These are phyloP conservation scores for Hypoxylon sp. DNA, from an alignment of 2,329 filamentous ascomycete species.

Conservation along the genomic window DNA sequence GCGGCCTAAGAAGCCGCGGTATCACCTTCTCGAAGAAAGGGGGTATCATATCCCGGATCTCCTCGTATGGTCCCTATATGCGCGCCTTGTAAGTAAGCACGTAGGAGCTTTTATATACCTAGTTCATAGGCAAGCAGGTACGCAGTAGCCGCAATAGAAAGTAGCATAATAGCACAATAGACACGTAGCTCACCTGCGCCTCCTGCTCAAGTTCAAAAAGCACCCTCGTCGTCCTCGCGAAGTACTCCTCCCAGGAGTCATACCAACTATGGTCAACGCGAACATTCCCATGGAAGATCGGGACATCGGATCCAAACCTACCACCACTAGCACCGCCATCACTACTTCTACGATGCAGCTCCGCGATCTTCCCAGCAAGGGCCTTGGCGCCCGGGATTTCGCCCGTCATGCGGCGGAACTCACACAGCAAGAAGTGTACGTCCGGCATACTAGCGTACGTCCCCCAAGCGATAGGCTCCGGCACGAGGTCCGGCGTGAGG, in stretches of 20 bases:
- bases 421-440: constrained; percentile 42
- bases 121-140: background rate
- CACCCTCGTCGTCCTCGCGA: constrained; percentile 34
- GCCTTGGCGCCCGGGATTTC: constrained; percentile 9
- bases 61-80: constrained; percentile 29
- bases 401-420: constrained; percentile 40
- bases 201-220: constrained; percentile 35
- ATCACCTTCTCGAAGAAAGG: constrained; percentile 52
- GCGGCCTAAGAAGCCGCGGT: constrained; percentile 56
- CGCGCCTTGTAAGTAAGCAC: constrained; percentile 1
- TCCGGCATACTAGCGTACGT: constrained; percentile 28
- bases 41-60: constrained; percentile 19
- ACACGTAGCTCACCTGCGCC: constrained; percentile 19
- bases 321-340: background rate
- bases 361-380: constrained; percentile 27
- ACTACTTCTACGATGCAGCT: constrained; percentile 26
- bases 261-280: constrained; percentile 39
- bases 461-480: constrained; percentile 32
- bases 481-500: constrained; percentile 24
- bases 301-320: constrained; percentile 36
- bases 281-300: constrained; percentile 42
- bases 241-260: constrained; percentile 43
- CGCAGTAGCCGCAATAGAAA: too few species aligned
- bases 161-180: background rate
- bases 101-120: background rate